These are phyloP conservation scores for Atalantia buxifolia DNA, from an alignment of 345 rosid species.

Conservation along the genomic window DNA sequence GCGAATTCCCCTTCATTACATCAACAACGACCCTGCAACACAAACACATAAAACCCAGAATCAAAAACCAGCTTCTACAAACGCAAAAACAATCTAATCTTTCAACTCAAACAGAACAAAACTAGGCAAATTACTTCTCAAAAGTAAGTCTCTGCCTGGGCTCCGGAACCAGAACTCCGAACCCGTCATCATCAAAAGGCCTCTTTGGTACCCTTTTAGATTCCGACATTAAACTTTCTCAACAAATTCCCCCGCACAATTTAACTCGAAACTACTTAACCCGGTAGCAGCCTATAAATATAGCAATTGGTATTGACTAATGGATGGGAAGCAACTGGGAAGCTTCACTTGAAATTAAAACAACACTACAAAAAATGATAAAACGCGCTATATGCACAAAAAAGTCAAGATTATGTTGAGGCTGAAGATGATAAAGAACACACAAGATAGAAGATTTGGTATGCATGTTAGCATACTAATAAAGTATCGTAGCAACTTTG, in stretches of 20 bases:
- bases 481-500: background rate
- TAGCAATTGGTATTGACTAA: background rate
- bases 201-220: conserved; percentile 29
- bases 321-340: conserved; percentile 1
- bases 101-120: background rate
- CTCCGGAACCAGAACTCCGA: conserved; percentile 19
- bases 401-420: conserved; percentile 1
- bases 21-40: conserved; percentile 38
- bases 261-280: background rate
- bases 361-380: background rate
- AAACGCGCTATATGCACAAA: conserved; percentile 2
- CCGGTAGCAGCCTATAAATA: background rate
- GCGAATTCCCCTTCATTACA: conserved; percentile 34
- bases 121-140: conserved; percentile 30
- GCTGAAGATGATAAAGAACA: background rate
- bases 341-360: background rate
- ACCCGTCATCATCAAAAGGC: conserved; percentile 27
- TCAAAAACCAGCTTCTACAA: background rate
- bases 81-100: background rate
- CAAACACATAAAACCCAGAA: background rate
- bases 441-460: background rate
- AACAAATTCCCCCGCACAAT: background rate
- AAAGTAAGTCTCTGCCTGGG: conserved; percentile 25
- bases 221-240: background rate
- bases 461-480: background rate